Conservation (phyloP, 495 filamentous ascomycete genomes). For the Aspergillus incahuasiensis region DNA sequence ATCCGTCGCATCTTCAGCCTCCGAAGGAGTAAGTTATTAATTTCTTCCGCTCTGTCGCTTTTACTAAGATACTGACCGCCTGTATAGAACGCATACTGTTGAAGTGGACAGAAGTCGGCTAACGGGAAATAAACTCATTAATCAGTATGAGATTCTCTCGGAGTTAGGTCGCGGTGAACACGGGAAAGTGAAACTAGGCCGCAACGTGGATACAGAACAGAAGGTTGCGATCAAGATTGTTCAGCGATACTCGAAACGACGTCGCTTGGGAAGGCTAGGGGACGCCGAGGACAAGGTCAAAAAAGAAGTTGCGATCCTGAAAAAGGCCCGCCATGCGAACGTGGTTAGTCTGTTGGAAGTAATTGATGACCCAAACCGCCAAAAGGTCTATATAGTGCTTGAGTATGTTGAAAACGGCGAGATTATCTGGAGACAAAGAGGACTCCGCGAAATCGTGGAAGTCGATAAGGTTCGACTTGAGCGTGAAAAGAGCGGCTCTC, state of each 20-base stretch:
- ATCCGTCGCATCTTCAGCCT: constrained; percentile 60
- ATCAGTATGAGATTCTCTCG: constrained; percentile 93
- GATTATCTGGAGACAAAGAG: constrained; percentile 86
- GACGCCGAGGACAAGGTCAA: constrained; percentile 90
- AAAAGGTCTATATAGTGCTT: constrained; percentile 97
- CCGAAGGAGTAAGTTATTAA: constrained; percentile 50
- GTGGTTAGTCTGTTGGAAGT: constrained; percentile 93
- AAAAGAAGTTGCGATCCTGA: constrained; percentile 94
- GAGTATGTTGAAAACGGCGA: constrained; percentile 93
- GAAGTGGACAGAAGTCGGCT: constrained; percentile 81
- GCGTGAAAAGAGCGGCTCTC: constrained; percentile 59
- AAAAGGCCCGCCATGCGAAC: constrained; percentile 94
- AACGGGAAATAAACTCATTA: constrained; percentile 92
- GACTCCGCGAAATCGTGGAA: constrained; percentile 68
- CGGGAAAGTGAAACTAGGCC: constrained; percentile 93
- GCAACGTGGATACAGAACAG: constrained; percentile 69
- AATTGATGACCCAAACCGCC: constrained; percentile 90
- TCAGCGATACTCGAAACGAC: constrained; percentile 85
- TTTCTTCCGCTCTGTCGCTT: not conserved
- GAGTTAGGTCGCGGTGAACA: constrained; percentile 94
- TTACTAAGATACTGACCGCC: constrained; percentile 2
- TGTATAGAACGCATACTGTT: constrained; percentile 69
- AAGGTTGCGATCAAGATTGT: constrained; percentile 98
- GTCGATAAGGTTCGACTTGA: constrained; percentile 78
- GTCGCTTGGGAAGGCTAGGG: constrained; percentile 73